Evolutionary conservation across 208 protist species (phyloP), one percentile per base, ranked within the genome.

Genomic region (Trypanosoma boissoni): DNA sequence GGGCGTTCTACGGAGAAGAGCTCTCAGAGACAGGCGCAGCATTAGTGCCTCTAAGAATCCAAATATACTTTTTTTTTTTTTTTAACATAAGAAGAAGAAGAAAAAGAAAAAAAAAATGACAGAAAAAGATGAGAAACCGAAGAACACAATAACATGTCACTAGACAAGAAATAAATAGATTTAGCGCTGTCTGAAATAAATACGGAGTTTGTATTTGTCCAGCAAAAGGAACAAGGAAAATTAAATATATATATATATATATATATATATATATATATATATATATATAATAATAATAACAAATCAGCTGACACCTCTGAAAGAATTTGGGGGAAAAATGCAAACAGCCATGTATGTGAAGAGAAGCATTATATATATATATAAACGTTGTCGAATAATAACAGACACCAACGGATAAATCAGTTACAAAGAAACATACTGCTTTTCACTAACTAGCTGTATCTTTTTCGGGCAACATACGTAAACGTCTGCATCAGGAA

Each of bases 401-500:
- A n/a, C n/a, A n/a, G n/a, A n/a, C n/a, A n/a, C n/a, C n/a, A n/a
- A n/a, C n/a, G n/a, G n/a, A n/a, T 12, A 39, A 39, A 12, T 6
- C 12, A 39, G 0, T 67, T 39, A 56, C 55, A 68, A 44, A 74
- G 78, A 70, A 27, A 86, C 58, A n/a, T 80, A 39, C 14, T 60
- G 44, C 56, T 88, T 90, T 20, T 64, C 43, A 18, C 75, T 55
- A 12, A 90, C 72, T 16, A 94, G 46, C 42, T 72, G 66, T 23
- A 88, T 50, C 56, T 67, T 72, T 32, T 66, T 84, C 5, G 83
- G 88, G 45, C 74, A 88, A 65, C 84, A 91, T 14, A 94, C 81
- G 56, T 89, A 94, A 14, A 92, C 82, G 50, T 92, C 84, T 3
- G 84, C 74, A 53, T 94, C 83, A 0, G 79, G 83, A 36, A 91